Evolutionary conservation across 495 filamentous ascomycete species (phyloP), one percentile per base, ranked within the genome.

Genomic region (Daldinia grandis): DNA sequence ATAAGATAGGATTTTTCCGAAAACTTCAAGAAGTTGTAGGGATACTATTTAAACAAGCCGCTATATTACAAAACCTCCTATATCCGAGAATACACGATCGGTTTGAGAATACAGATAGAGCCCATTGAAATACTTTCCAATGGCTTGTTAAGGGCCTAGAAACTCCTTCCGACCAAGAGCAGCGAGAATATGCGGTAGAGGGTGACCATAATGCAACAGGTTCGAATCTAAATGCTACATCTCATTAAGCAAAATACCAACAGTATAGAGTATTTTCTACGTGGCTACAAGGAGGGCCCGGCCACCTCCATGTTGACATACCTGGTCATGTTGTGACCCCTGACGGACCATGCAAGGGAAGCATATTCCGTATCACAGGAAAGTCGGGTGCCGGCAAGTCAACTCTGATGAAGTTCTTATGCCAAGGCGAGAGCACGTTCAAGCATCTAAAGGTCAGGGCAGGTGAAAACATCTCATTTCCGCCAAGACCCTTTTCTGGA

Each of bases 331-430:
- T 60, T 5, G 27, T 3, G 3, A 40, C 31, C 2, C 24, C 44
- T n/a, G 2, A n/a, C 21, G 9, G 3, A 10, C n/a, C 37, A 8
- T 25, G 7, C n/a, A 51, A 63, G 15, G 51, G 35, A 24, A 63
- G 50, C 9, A 71, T 74, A n/a, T 76, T 71, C 50, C 44, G 58
- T 15, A 54, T 76, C 8, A 38, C 54, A 15, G 71, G 73, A 5
- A 76, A 74, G 10, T 58, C 63, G 0, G 58, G 71, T 25, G 62
- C 71, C 12, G 67, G 71, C 3, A 74, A 74, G 17, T 75, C 66
- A n/a, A 75, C 73, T 19, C 40, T 75, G 12, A 73, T 75, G 66
- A 73, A 70, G 12, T 62, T 60, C 24, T 24, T 75, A 1, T 62
- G 59, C 14, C 30, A 64, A 35, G 60, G 69, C n/a, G 15, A 59